Percentiles rank a stretch among this genome's conserved stretches.
phyloP scores from a whole-genome alignment of 1,284 basidiomycete species.

The Uromyces viciae-fabae region DNA sequence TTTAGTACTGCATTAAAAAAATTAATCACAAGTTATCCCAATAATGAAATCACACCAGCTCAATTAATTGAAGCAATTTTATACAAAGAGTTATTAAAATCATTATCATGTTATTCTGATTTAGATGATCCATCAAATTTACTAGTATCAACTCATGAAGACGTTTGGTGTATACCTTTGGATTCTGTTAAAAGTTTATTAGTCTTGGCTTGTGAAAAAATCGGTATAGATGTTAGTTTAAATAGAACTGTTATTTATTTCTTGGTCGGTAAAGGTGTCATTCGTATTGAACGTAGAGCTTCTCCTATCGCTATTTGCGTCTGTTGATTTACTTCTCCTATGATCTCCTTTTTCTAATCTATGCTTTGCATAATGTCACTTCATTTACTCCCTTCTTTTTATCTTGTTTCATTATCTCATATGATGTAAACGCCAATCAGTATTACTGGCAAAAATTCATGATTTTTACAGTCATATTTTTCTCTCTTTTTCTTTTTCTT shows the following conservation, averaged over 20 bases:
- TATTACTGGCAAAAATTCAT: no score
- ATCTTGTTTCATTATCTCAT: no score
- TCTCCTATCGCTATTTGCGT: conserved; percentile 37
- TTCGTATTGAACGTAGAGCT: conserved; percentile 37
- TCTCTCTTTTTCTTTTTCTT: no score
- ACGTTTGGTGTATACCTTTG: conserved; percentile 34
- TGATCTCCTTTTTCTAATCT: no score
- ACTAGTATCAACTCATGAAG: conserved; percentile 13
- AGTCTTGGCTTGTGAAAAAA: conserved; percentile 6
- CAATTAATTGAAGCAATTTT: conserved; percentile 44
- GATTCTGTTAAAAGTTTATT: conserved; percentile 20
- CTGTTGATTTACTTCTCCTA: conserved; percentile 28
- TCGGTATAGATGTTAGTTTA: background rate
- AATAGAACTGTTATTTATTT: conserved; percentile 39
- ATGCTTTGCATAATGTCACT: no score
- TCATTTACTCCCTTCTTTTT: no score
- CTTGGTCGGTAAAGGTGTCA: conserved; percentile 39
- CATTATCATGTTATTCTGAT: background rate
- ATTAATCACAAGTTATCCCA: conserved; percentile 11
- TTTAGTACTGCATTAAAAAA: conserved; percentile 14
- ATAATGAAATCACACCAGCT: conserved; percentile 12
- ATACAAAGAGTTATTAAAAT: conserved; percentile 30
- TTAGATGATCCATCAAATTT: background rate
- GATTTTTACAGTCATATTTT: no score
- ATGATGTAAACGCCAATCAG: no score